Evolutionary conservation across 352 stramenopile genomes (phyloP).

Genomic region (Blastocystis sp.): DNA sequence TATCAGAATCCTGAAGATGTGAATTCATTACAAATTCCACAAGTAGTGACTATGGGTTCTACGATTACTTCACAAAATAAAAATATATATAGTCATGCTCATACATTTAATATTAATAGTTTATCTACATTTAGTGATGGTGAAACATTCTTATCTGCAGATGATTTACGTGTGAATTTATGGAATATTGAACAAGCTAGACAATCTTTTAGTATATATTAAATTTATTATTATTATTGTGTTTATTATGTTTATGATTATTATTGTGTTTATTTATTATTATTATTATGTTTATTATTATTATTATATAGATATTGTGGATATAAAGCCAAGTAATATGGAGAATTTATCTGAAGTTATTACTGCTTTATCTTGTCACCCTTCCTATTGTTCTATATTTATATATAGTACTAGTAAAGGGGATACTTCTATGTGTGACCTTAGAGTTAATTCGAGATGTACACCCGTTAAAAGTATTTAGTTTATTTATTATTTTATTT

Average conservation of each 20-base stretch:
- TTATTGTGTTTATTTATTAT: conserved; percentile 41
- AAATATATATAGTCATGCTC: conserved; percentile 56
- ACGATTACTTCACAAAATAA: conserved; percentile 19
- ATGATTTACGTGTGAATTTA: conserved; percentile 80
- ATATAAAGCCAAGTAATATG: conserved; percentile 87
- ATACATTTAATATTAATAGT: conserved; percentile 88
- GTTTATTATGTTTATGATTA: too few species aligned
- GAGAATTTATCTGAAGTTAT: conserved; percentile 86
- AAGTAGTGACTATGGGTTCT: neutral
- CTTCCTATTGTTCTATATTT: conserved; percentile 71
- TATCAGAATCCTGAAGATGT: neutral
- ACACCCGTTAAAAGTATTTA: conserved; percentile 49
- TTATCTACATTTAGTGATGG: conserved; percentile 74
- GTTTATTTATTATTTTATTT: neutral
- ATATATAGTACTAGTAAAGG: conserved; percentile 76
- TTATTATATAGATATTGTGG: conserved; percentile 61
- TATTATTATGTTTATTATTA: conserved; percentile 2
- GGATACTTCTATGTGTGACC: conserved; percentile 70
- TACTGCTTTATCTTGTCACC: conserved; percentile 73
- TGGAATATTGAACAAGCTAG: conserved; percentile 70
- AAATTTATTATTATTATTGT: neutral
- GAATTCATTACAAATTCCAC: neutral
- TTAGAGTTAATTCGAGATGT: conserved; percentile 65
- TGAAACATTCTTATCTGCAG: conserved; percentile 77
- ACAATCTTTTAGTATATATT: conserved; percentile 62